Conservation (phyloP, 306 rosid genomes). For the Calophaca sinica region DNA sequence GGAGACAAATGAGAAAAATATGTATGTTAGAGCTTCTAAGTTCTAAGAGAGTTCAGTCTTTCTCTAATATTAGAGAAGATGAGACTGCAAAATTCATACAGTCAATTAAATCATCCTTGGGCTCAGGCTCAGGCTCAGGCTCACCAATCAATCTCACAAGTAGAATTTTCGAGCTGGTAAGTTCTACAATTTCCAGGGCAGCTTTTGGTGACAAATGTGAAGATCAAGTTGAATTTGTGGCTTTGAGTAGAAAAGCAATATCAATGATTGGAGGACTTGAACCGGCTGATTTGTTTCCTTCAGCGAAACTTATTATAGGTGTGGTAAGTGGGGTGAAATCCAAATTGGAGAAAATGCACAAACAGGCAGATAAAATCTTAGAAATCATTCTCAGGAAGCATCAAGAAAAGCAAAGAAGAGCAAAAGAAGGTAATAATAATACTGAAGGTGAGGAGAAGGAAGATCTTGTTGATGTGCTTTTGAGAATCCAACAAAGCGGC, state of each 20-base stretch:
- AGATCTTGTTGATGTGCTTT: conserved; percentile 48
- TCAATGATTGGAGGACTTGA: conserved; percentile 7
- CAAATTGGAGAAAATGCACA: background rate
- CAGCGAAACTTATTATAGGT: background rate
- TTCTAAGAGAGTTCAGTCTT: background rate
- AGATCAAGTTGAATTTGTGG: background rate
- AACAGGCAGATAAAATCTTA: conserved; percentile 1
- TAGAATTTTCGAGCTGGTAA: conserved; percentile 11
- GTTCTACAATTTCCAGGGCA: conserved; percentile 19
- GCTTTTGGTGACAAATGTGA: conserved; percentile 22
- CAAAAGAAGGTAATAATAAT: background rate
- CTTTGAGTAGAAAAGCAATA: background rate
- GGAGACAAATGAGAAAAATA: conserved; percentile 19
- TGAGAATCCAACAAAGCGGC: conserved; percentile 34
- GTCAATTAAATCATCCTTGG: conserved; percentile 15
- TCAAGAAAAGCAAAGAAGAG: conserved; percentile 1
- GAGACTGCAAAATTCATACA: conserved; percentile 28
- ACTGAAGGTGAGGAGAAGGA: background rate
- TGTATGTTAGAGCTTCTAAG: conserved; percentile 11
- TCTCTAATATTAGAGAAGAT: conserved; percentile 19
- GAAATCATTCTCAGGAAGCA: conserved; percentile 15
- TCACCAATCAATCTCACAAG: conserved; percentile 12
- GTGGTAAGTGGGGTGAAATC: background rate
- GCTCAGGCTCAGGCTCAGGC: background rate
- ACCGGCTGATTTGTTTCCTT: conserved; percentile 25